These are phyloP conservation scores for Acer yangbiense DNA, from an alignment of 345 rosid species.

Conservation along the genomic window DNA sequence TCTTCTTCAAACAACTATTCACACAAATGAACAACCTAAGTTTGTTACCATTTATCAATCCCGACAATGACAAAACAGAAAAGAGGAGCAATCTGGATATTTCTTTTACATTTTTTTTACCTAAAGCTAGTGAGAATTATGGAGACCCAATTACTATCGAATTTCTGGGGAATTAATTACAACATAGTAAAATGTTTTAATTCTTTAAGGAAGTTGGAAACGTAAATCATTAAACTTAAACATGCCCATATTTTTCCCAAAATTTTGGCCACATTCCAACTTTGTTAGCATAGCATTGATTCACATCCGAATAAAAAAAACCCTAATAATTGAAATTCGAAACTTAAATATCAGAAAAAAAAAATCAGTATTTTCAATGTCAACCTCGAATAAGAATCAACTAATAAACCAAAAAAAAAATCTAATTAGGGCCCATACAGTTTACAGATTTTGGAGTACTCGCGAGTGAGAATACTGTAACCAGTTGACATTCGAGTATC, in stretches of 20 bases:
- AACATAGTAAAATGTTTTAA: too few species aligned
- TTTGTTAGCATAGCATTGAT: neutral
- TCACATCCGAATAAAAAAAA: neutral
- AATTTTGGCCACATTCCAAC: neutral
- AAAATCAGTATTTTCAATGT: neutral
- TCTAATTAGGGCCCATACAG: constrained; percentile 43
- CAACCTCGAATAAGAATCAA: neutral
- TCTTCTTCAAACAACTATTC: constrained; percentile 15
- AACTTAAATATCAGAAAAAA: neutral
- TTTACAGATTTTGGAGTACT: constrained; percentile 84
- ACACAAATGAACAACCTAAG: neutral
- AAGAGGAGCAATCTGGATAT: neutral
- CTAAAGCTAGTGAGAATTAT: neutral
- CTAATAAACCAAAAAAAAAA: neutral
- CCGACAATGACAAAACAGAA: constrained; percentile 1
- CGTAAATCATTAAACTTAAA: neutral
- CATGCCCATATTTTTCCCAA: neutral
- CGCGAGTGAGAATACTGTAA: constrained; percentile 85
- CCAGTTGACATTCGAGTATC: constrained; percentile 98
- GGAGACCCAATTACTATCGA: neutral
- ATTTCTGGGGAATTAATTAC: neutral
- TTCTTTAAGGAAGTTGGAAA: too few species aligned
- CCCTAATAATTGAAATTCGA: constrained; percentile 8
- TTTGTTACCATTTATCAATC: neutral
- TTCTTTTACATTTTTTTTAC: neutral